phyloP scores from a whole-genome alignment of 768 basidiomycete genomes.

The Trametes gibbosa region DNA sequence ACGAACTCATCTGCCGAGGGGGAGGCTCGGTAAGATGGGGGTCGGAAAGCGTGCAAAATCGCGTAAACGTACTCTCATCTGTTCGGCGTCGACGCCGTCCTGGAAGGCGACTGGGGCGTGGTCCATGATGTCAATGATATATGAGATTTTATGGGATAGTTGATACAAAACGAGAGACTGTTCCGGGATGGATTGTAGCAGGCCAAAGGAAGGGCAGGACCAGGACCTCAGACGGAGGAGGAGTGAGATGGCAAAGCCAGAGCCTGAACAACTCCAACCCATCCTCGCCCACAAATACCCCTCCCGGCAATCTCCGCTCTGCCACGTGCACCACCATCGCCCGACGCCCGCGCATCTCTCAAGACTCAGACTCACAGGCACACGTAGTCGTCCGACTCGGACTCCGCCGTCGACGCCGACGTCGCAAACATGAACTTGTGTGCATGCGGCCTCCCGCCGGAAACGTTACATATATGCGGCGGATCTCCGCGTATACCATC shows the following conservation, averaged over 20 bases:
- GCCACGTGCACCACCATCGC: slow-evolving; percentile 8
- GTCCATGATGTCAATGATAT: slow-evolving; percentile 38
- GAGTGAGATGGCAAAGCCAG: slow-evolving; percentile 14
- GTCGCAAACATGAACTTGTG: background rate
- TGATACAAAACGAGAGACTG: slow-evolving; percentile 36
- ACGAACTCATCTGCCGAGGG: slow-evolving; percentile 59
- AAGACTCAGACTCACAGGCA: too few species aligned
- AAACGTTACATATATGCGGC: background rate
- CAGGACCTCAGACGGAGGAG: slow-evolving; percentile 16
- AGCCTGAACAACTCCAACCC: slow-evolving; percentile 11
- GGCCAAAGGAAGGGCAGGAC: slow-evolving; percentile 39
- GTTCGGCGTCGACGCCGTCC: slow-evolving; percentile 37
- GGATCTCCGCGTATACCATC: too few species aligned
- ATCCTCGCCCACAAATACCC: slow-evolving; percentile 1
- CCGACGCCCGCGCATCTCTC: too few species aligned
- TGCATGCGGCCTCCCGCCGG: background rate
- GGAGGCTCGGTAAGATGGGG: slow-evolving; percentile 3
- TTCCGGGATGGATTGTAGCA: slow-evolving; percentile 34
- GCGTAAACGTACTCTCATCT: slow-evolving; percentile 38
- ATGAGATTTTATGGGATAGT: slow-evolving; percentile 23
- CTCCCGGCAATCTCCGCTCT: slow-evolving; percentile 4
- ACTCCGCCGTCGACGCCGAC: too few species aligned
- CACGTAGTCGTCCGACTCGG: too few species aligned
- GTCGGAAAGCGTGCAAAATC: background rate
- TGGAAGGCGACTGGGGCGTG: slow-evolving; percentile 30